Base-by-base conservation (phyloP, 2,329 filamentous ascomycete species). In the Pestalotiopsis sp. region DNA sequence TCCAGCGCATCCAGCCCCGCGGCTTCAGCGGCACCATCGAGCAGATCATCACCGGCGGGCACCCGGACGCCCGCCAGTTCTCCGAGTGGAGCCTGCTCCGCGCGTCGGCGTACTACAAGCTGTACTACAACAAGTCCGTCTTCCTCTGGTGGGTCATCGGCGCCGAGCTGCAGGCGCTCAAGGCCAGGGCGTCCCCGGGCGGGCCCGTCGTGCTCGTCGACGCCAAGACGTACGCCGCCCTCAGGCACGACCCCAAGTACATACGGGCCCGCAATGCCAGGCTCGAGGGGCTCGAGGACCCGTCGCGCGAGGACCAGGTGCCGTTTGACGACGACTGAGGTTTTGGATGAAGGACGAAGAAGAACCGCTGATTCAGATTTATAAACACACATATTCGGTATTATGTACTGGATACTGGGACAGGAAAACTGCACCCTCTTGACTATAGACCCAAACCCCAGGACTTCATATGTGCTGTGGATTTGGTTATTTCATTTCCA, bases 131-230 rank as follows among this genome's bases (percentile, higher is more conserved):
- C 0, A 68, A 3, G 0, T 68, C 76, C 0, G 72, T 57, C 0
- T 83, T 88, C 66, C 73, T 80, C 1, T 89, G 85, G 85, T 75
- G 75, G 12, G 80, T 88, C 69, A 82, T 82, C 0, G 86, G 86
- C 0, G 77, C 76, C 1, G 86, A 88, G 73, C 78, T 88, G 2
- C 82, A 80, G 7, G 75, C 75, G 41, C 79, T 89, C 68, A 89
- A 89, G 72, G 80, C 81, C 11, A 75, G 71, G 63, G 72, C 68
- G 59, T 69, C 66, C 68, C 76, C 66, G 3, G 70, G 27, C 17
- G 66, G 74, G 17, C 71, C 75, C 9, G 72, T 74, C 0, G 75
- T 81, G 0, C 64, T 79, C 0, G 75, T 86, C 31, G 78, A 77
- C 1, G 76, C 81, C 0, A 68, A 71, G 14, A 75, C 77, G 72